These are phyloP conservation scores for Nakataea oryzae DNA, from an alignment of 2,329 filamentous ascomycete genomes.

Conservation along the genomic window DNA sequence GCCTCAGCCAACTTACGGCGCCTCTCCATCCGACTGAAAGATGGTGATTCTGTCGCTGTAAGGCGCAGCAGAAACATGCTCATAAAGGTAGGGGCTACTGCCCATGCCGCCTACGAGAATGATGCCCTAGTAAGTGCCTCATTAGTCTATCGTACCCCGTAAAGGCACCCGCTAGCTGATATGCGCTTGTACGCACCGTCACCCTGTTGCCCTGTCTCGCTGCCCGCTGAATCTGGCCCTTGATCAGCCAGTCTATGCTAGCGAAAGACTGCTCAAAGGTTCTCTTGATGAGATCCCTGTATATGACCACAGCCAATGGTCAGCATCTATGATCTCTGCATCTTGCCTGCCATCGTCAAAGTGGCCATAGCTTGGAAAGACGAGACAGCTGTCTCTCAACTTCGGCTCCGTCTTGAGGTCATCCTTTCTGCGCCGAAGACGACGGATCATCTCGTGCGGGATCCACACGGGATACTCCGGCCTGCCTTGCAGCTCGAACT, in stretches of 20 bases:
- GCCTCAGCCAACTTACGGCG: background rate
- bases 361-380: too few species aligned
- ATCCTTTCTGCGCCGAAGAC: too few species aligned
- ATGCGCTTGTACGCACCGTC: constrained; percentile 16
- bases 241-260: constrained; percentile 11
- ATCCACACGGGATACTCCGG: constrained; percentile 7
- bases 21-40: background rate
- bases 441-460: constrained; percentile 4
- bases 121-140: constrained; percentile 20
- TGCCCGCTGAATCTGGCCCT: constrained; percentile 11
- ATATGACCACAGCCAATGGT: too few species aligned
- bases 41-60: background rate
- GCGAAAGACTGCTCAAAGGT: background rate
- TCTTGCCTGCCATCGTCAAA: too few species aligned
- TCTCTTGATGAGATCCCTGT: background rate
- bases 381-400: too few species aligned
- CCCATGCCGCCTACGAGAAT: constrained; percentile 29
- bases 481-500: constrained; percentile 8
- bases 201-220: constrained; percentile 7
- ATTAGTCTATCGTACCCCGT: too few species aligned
- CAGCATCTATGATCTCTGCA: too few species aligned
- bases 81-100: constrained; percentile 16
- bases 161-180: too few species aligned
- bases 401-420: too few species aligned
- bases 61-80: constrained; percentile 6